Evolutionary conservation across 2,329 filamentous ascomycete genomes (phyloP), one percentile per base, ranked within the genome.

Genomic region (Colletotrichum gigasporum): DNA sequence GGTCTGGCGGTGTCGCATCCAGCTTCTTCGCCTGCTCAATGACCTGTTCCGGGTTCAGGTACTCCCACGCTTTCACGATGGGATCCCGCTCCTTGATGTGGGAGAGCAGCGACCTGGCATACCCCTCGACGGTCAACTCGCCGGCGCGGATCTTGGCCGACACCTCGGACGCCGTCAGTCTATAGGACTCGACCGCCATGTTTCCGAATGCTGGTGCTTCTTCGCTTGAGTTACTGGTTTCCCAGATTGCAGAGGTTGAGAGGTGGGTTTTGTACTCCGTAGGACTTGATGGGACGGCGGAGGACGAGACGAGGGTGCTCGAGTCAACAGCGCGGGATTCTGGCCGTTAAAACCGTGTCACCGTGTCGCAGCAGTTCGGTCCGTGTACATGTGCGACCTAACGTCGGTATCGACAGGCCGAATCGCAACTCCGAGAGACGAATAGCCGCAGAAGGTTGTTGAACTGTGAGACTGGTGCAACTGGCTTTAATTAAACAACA

Each of bases 61-160:
- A 79, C 0, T 77, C 82, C 85, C 85, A 86, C 9, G 84, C 84
- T 63, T 82, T 79, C 7, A 86, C 80, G 1, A 74, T 69, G 8
- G 72, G 64, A 65, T 86, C 82, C 4, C 83, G 75, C 12, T 75
- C 63, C 30, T 78, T 70, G 51, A 86, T 83, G 12, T 78, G 80
- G 0, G 72, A 60, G 10, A 87, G 77, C 2, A 87, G 73, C 0
- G 83, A 81, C 28, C 72, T 73, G 2, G 80, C 83, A 68, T 86
- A 86, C 7, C 78, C 71, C 67, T 83, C 80, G 1, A 87, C 80
- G 0, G 82, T 84, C 1, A 87, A 67, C 1, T 77, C 71, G 5
- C 78, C 79, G 3, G 71, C 70, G 26, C 71, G 74, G 55, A 85
- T 74, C 12, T 75, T 73, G 2, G 73, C 68, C 1, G 79, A 66